Conservation (phyloP, 2,329 filamentous ascomycete genomes). For the Hypoxylon sp. region DNA sequence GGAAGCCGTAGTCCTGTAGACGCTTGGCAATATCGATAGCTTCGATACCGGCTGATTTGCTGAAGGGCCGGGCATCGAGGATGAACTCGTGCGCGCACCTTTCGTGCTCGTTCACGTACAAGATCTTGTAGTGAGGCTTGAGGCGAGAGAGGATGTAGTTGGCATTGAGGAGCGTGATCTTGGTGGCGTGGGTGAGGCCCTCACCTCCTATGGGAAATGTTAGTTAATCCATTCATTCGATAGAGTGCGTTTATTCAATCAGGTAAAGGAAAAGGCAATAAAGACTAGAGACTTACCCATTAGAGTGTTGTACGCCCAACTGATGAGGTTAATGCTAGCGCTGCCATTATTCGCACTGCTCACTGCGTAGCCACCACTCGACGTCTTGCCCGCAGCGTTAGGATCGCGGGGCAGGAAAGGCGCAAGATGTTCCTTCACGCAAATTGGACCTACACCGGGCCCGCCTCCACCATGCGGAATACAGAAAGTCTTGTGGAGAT, state of each 20-base stretch:
- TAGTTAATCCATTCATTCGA: slow-evolving; percentile 14
- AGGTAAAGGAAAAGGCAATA: slow-evolving; percentile 1
- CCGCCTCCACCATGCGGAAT: slow-evolving; percentile 97
- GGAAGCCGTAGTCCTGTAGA: slow-evolving; percentile 97
- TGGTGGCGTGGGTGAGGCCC: slow-evolving; percentile 89
- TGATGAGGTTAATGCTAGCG: slow-evolving; percentile 93
- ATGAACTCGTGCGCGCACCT: slow-evolving; percentile 99
- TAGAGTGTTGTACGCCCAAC: slow-evolving; percentile 94
- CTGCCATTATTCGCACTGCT: slow-evolving; percentile 89
- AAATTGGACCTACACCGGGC: slow-evolving; percentile 93
- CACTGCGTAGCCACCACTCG: slow-evolving; percentile 69
- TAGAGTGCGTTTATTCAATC: not conserved
- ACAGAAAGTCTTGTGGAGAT: slow-evolving; percentile 99
- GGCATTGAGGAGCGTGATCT: slow-evolving; percentile 93
- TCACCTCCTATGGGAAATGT: slow-evolving; percentile 63
- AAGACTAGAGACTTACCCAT: slow-evolving; percentile 73
- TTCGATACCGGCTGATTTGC: slow-evolving; percentile 85
- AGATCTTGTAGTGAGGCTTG: slow-evolving; percentile 86
- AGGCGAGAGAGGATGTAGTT: slow-evolving; percentile 96
- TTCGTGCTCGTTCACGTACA: slow-evolving; percentile 92
- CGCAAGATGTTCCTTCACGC: slow-evolving; percentile 85
- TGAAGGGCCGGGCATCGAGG: slow-evolving; percentile 88
- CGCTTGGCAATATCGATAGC: slow-evolving; percentile 97
- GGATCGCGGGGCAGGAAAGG: slow-evolving; percentile 79
- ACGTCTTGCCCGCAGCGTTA: slow-evolving; percentile 14